Conservation (phyloP, 176 grass and related monocot genomes). For the Musa schizocarpa region DNA sequence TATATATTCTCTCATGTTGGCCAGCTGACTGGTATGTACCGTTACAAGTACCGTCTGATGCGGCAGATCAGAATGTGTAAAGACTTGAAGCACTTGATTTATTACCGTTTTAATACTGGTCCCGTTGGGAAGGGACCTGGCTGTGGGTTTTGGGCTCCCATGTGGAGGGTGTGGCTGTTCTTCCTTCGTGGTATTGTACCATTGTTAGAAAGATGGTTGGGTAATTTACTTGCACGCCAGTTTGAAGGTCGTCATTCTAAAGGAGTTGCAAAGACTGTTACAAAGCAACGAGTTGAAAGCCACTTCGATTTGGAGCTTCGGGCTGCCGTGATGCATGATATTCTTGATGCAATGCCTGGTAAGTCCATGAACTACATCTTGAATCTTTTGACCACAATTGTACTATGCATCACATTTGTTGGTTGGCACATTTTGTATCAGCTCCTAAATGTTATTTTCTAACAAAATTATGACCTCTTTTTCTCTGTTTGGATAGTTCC, state of each 20-base stretch:
- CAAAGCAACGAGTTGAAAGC: constrained; percentile 94
- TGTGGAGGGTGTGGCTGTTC: constrained; percentile 98
- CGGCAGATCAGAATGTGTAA: constrained; percentile 98
- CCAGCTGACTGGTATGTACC: constrained; percentile 97
- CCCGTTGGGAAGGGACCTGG: constrained; percentile 98
- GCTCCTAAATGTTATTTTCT: too few relatives aligned
- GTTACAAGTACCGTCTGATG: constrained; percentile 96
- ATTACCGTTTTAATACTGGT: constrained; percentile 97
- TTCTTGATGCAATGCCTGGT: constrained; percentile 97
- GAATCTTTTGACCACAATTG: background rate
- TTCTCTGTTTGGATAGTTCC: background rate
- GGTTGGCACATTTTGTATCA: too few relatives aligned
- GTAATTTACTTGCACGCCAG: constrained; percentile 83
- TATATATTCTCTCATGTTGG: constrained; percentile 99
- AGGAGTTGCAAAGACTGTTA: constrained; percentile 98
- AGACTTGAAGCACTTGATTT: constrained; percentile 97
- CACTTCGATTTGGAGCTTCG: constrained; percentile 96
- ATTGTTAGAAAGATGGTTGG: constrained; percentile 86
- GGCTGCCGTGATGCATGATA: constrained; percentile 98
- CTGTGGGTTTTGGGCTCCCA: constrained; percentile 96
- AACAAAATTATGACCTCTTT: background rate
- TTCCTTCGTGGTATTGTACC: constrained; percentile 97
- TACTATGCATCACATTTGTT: too few relatives aligned
- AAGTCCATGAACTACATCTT: background rate
- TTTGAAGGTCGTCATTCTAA: constrained; percentile 97